Base-by-base conservation (phyloP, 2,329 filamentous ascomycete genomes). In the Talaromyces pinophilus region DNA sequence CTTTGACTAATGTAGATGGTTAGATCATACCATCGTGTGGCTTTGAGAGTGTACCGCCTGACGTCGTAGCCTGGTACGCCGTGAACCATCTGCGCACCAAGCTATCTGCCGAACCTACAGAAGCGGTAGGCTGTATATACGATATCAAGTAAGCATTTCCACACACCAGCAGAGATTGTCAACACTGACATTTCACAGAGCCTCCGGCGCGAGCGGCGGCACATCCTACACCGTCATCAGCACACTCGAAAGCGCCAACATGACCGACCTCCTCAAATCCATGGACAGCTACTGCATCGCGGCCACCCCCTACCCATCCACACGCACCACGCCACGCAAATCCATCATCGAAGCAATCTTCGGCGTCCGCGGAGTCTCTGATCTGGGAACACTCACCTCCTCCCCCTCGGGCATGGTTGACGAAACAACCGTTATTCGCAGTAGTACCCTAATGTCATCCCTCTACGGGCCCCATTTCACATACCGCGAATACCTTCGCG, bases 221-320 rank as follows among this genome's bases (percentile, higher is more conserved):
- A 88, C 91, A 1, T 78, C 93, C 4, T 83, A 86, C 40, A 93
- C 92, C 0, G 80, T 88, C 3, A 76, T 97, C 15, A 84, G 80
- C 38, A 73, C 86, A 8, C 81, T 87, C 68, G 82, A 77, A 55
- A 82, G 67, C 70, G 80, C 70, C 81, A 83, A 77, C 71, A 74
- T 70, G 6, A 74, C 72, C n/a, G 78, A 86, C 38, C 70, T 88
- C 4, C 74, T 75, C 19, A 81, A 81, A 65, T 74, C 80, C 35
- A 78, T 81, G 74, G 78, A 81, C 57, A 85, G 84, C 19, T 88
- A 82, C 76, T 80, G 82, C 2, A 77, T 87, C 8, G 83, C 80
- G 54, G 81, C 81, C 35, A 80, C 82, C 52, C 72, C 78, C 33
- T 79, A 81, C 54, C 72, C 78, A 33, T 73, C 70, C 66, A 70